Percentiles rank a stretch among this genome's conserved stretches.
phyloP scores from a whole-genome alignment of 2,329 filamentous ascomycete species.

The Exserohilum rostratum region DNA sequence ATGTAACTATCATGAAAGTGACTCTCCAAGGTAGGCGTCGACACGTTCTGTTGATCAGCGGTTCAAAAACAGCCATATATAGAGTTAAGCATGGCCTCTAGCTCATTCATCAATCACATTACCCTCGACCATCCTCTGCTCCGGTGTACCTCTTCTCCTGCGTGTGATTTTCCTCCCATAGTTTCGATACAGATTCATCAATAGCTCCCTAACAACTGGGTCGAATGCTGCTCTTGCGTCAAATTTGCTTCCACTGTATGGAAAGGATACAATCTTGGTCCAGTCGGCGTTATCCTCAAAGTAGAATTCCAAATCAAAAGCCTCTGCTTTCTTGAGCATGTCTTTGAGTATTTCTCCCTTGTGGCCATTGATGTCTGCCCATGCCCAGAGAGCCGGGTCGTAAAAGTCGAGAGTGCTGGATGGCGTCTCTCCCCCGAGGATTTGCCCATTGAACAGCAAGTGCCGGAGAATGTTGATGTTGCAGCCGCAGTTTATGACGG shows the following conservation, averaged over 20 bases:
- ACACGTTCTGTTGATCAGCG: not conserved
- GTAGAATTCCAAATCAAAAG: conserved; percentile 44
- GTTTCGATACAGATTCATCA: conserved; percentile 40
- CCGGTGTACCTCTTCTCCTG: conserved; percentile 9
- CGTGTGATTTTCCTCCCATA: conserved; percentile 43
- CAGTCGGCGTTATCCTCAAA: conserved; percentile 36
- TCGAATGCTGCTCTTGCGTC: conserved; percentile 36
- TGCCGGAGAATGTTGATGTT: conserved; percentile 38
- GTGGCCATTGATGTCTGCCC: conserved; percentile 38
- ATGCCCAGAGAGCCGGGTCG: conserved; percentile 43
- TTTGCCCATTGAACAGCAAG: conserved; percentile 45
- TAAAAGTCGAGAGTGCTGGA: conserved; percentile 41
- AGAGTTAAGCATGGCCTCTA: not conserved
- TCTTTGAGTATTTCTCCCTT: conserved; percentile 36
- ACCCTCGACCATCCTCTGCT: conserved; percentile 3
- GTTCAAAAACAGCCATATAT: too few species aligned
- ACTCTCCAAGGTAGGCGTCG: not conserved
- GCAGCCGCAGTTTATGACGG: conserved; percentile 39
- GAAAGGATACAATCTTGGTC: conserved; percentile 40
- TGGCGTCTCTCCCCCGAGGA: conserved; percentile 24
- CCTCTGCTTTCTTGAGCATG: conserved; percentile 40
- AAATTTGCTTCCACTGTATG: conserved; percentile 43
- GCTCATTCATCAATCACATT: conserved; percentile 3
- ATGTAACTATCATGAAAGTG: too few species aligned
- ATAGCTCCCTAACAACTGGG: conserved; percentile 32